Base-by-base conservation (phyloP, 192 early-diverging fungal genomes). In the Kappamyces sp. region DNA sequence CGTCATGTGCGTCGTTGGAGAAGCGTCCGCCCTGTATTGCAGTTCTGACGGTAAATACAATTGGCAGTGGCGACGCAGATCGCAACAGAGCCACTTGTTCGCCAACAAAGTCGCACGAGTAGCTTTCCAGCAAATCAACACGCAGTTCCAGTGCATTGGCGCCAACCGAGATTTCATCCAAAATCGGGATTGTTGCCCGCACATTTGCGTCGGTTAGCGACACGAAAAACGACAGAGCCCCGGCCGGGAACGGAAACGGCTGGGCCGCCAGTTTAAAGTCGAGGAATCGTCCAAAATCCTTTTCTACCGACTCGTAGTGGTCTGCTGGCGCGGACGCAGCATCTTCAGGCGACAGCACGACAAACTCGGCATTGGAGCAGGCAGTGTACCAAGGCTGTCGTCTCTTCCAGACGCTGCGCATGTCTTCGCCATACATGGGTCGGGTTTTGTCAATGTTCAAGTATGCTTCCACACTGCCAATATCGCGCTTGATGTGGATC, bases 1-100 rank as follows among this genome's bases (percentile, higher is more conserved):
- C 78, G 36, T 82, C 69, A 39, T 74, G 63, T 12, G 79, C 79
- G 6, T 76, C 72, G 33, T 84, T 82, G 1, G 68, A 60, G 75
- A 88, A 99, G 3, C 77, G 79, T 35, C 94, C 94, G 47, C 88
- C 94, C 73, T 99, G 96, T 32, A 79, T 75, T 55, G 72, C 67
- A 1, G 93, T 91, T 40, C 96, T 81, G 12, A 99, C 92, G 12
- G 96, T 99, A 66, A 85, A 99, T 12, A 99, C 83, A 5, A 99
- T 84, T 10, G 96, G 94, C 58, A 96, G 71, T 13, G 62, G 38
- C 8, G 88, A 79, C 38, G 77, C 66, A 33, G 84, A 77, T 5
- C 90, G 80, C 3, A 97, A 75, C 36, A 88, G 57, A 10, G 86
- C 78, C 7, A 99, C 73, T 74, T 99, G 93, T 13, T 79, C 64